Percentiles rank a stretch among this genome's conserved stretches.
These are phyloP conservation scores for Nakataea oryzae DNA, from an alignment of 2,329 filamentous ascomycete genomes.

Conservation along the genomic window DNA sequence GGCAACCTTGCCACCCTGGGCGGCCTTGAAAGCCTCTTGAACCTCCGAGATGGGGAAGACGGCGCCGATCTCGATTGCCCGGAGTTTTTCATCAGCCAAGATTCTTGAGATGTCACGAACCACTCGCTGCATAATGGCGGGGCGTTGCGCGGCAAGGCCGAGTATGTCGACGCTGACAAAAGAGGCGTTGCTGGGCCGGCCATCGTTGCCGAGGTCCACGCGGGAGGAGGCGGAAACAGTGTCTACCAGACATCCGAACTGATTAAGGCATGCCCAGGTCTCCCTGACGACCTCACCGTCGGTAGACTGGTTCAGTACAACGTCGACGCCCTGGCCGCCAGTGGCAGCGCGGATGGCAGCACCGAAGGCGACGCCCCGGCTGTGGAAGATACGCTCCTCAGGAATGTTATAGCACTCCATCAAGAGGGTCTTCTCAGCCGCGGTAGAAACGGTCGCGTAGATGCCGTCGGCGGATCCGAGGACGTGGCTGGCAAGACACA, in stretches of 20 bases:
- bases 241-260: conserved; percentile 22
- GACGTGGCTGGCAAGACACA: conserved; percentile 5
- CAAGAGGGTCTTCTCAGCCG: conserved; percentile 17
- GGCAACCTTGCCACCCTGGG: conserved; percentile 23
- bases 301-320: conserved; percentile 17
- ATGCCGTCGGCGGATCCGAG: conserved; percentile 11
- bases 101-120: conserved; percentile 25
- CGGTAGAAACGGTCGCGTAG: conserved; percentile 17
- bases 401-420: conserved; percentile 16
- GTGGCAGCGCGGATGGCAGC: conserved; percentile 14
- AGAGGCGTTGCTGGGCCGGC: conserved; percentile 28
- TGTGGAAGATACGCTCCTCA: conserved; percentile 17
- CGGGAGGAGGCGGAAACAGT: conserved; percentile 20
- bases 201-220: conserved; percentile 33
- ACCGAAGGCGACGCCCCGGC: conserved; percentile 16
- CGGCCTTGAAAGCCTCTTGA: conserved; percentile 22
- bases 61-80: conserved; percentile 23
- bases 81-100: conserved; percentile 21
- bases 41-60: conserved; percentile 25
- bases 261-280: conserved; percentile 20
- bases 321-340: conserved; percentile 17
- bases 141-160: conserved; percentile 28
- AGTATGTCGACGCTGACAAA: conserved; percentile 30
- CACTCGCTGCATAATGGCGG: conserved; percentile 27
- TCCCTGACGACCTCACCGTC: conserved; percentile 17